phyloP scores from a whole-genome alignment of 768 basidiomycete genomes.

The Ephemerocybe angulata region DNA sequence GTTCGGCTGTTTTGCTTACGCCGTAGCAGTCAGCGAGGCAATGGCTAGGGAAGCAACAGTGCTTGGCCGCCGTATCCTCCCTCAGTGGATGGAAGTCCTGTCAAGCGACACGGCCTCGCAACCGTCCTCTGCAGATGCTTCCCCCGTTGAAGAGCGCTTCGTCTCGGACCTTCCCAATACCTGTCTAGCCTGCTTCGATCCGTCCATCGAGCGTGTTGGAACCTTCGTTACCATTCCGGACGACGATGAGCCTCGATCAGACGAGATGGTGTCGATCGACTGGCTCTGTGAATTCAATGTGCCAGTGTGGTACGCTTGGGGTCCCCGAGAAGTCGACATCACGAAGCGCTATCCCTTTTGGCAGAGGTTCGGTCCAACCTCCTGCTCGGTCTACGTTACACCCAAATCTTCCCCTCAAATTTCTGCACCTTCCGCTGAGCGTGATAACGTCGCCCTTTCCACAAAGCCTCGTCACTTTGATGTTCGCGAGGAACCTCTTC shows the following conservation, averaged over 20 bases:
- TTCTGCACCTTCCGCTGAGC: background rate
- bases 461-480: background rate
- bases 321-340: background rate
- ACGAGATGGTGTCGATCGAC: background rate
- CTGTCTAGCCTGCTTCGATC: background rate
- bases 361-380: background rate
- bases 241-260: background rate
- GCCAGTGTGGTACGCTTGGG: background rate
- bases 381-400: background rate
- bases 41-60: background rate
- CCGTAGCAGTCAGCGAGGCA: background rate
- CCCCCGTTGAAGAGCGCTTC: background rate
- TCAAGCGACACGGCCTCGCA: too few relatives aligned
- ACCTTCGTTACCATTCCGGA: background rate
- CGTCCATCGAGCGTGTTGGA: background rate
- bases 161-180: background rate
- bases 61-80: background rate
- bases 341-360: background rate
- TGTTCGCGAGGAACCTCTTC: background rate
- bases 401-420: background rate
- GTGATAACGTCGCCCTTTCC: background rate
- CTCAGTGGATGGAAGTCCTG: background rate
- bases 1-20: background rate
- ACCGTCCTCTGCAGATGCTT: too few relatives aligned
- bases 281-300: background rate